Base-by-base conservation (phyloP, 163 green algal species). In the Chlorella variabilis region DNA sequence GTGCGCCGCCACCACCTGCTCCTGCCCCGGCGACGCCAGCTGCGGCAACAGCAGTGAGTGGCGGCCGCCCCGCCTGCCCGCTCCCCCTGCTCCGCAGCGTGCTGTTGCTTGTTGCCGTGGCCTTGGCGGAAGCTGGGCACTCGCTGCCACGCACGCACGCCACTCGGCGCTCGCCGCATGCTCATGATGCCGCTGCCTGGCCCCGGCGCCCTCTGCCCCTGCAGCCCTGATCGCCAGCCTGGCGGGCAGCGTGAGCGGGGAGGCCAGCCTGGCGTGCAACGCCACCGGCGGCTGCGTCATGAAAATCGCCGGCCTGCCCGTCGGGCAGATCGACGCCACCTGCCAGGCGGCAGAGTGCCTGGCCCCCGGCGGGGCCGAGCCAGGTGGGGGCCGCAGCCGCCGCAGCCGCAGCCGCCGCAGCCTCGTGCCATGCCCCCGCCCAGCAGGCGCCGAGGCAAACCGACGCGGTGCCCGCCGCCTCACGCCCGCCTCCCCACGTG, bases 321-420 rank as follows among this genome's bases (percentile, higher is more conserved):
- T 90, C 1, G 20, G 42, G 13, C 25, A 77, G 29, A 75, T 90
- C 54, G 38, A 78, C 18, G 78, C 85, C 8, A 71, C 77, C 13
- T 90, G 86, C 77, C 21, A 45, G 4, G 42, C 66, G 7, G 84
- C 75, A 21, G 84, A 90, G 69, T 90, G 86, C 76, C 17, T 90
- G n/a, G 20, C 73, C 33, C 15, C 9, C 33, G 25, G 73, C 34
- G 65, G n/a, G 4, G 4, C 27, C 2, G 68, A n/a, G 42, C 5
- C 17, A 42, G 68, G n/a, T 59, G 68, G 5, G 69, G 20, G 27
- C 3, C 5, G 25, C 33, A 17, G 58, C 58, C 25, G 4, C 45
- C 25, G 20, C 59, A 42, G n/a, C 45, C 36, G 29, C 59, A 41
- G 29, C 29, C 33, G 6, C 3, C 27, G 15, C 31, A 36, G 59